Conservation (phyloP, 495 filamentous ascomycete species). For the Hypoxylon crocopeplum region DNA sequence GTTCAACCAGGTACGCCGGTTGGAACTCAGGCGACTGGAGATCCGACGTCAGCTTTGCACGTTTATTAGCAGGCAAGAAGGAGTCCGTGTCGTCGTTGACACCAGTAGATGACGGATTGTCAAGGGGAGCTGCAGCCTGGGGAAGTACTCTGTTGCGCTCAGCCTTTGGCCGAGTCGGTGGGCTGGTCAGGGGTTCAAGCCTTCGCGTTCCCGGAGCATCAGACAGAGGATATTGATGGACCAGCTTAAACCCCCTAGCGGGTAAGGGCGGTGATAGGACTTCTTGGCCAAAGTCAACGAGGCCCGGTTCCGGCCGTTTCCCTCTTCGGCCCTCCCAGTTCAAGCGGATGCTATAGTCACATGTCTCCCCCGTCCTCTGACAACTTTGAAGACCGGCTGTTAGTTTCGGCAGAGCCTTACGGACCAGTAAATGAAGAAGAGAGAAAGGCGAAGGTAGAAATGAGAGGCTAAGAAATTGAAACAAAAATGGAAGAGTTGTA, state of each 20-base stretch:
- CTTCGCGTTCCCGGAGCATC: conserved; percentile 48
- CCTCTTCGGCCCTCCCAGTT: conserved; percentile 80
- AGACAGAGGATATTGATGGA: conserved; percentile 47
- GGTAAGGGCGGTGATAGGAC: conserved; percentile 50
- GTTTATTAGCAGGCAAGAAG: conserved; percentile 33
- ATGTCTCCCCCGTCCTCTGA: conserved; percentile 74
- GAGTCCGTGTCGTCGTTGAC: conserved; percentile 21
- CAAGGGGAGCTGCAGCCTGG: conserved; percentile 24
- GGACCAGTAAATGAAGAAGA: background rate
- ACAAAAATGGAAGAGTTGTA: conserved; percentile 23
- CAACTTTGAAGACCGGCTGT: conserved; percentile 52
- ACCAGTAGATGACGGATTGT: conserved; percentile 19
- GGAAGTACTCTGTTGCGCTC: conserved; percentile 20
- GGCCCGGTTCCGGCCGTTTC: conserved; percentile 50
- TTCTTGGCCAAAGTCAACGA: conserved; percentile 44
- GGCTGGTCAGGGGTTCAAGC: conserved; percentile 39
- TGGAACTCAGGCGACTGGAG: conserved; percentile 28
- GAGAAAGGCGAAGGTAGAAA: background rate
- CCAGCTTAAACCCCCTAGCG: conserved; percentile 52
- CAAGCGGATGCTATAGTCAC: conserved; percentile 85
- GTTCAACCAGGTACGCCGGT: conserved; percentile 25
- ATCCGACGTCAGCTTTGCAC: conserved; percentile 34
- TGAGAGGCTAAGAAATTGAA: background rate
- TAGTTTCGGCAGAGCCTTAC: conserved; percentile 12
- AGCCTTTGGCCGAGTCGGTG: conserved; percentile 25